These are phyloP conservation scores for Boletus barrowsii DNA, from an alignment of 768 basidiomycete species.

Conservation along the genomic window DNA sequence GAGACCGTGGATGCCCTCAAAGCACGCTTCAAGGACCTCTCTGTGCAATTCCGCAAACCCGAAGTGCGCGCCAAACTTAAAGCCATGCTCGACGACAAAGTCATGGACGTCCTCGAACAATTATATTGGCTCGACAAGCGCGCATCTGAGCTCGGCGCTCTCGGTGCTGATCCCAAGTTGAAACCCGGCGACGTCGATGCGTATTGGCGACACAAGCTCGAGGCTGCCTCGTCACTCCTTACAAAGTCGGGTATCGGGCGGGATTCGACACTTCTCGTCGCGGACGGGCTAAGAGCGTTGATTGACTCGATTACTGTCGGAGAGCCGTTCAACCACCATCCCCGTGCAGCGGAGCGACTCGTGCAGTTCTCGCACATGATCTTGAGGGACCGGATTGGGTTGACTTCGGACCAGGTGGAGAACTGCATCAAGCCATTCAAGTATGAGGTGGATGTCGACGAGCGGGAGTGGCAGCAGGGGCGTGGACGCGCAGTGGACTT, in stretches of 20 bases:
- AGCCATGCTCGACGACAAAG: constrained; percentile 89
- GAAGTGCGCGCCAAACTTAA: constrained; percentile 87
- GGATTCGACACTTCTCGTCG: constrained; percentile 90
- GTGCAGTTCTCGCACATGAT: constrained; percentile 92
- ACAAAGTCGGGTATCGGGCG: constrained; percentile 96
- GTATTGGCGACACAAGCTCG: constrained; percentile 96
- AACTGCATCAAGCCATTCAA: constrained; percentile 99
- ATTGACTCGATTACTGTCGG: constrained; percentile 86
- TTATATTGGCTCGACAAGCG: constrained; percentile 96
- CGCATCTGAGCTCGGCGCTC: constrained; percentile 64
- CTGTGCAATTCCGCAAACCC: constrained; percentile 82
- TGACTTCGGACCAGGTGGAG: constrained; percentile 98
- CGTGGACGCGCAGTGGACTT: constrained; percentile 70
- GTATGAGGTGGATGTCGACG: constrained; percentile 95
- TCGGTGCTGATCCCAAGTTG: constrained; percentile 68
- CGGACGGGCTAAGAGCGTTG: constrained; percentile 84
- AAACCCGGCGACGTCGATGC: constrained; percentile 76
- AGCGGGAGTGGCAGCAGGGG: constrained; percentile 88
- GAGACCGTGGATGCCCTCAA: constrained; percentile 96
- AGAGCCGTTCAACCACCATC: constrained; percentile 92
- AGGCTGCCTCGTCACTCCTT: constrained; percentile 86
- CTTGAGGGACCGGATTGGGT: constrained; percentile 85
- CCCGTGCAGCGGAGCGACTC: constrained; percentile 82
- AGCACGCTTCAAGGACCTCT: constrained; percentile 81
- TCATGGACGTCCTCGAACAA: constrained; percentile 96